These are phyloP conservation scores for Erysiphe pulchra DNA, from an alignment of 2,329 filamentous ascomycete species.

Conservation along the genomic window DNA sequence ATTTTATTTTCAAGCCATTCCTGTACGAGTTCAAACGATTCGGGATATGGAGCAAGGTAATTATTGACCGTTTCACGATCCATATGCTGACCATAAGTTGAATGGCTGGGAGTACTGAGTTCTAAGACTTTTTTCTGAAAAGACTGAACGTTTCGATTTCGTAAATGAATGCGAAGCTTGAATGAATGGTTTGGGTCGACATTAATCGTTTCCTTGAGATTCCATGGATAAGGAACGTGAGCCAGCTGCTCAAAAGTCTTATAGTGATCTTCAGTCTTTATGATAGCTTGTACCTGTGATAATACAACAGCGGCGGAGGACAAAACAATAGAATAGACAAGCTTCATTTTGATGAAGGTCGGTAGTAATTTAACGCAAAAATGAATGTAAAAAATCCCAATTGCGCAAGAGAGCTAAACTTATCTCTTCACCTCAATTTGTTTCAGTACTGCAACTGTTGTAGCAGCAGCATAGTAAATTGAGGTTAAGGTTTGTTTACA, in stretches of 20 bases:
- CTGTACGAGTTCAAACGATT: slow-evolving; percentile 15
- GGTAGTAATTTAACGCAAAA: no score
- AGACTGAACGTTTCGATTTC: slow-evolving; percentile 7
- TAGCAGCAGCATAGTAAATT: no score
- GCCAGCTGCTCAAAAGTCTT: slow-evolving; percentile 3
- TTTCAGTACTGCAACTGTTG: no score
- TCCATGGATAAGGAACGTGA: slow-evolving; percentile 2
- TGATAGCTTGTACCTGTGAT: no score
- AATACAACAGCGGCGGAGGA: no score
- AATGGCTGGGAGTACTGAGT: slow-evolving; percentile 20
- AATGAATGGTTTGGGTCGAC: slow-evolving; percentile 2
- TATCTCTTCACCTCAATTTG: no score
- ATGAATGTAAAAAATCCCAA: no score
- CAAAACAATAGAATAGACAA: no score
- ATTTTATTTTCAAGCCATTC: slow-evolving; percentile 20
- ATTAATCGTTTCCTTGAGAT: background rate
- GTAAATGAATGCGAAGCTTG: slow-evolving; percentile 9
- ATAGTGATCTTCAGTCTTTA: background rate
- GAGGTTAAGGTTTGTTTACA: no score
- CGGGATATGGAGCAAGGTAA: slow-evolving; percentile 17
- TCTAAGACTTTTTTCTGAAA: slow-evolving; percentile 13
- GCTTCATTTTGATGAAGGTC: no score
- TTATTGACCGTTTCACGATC: slow-evolving; percentile 18
- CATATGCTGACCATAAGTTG: slow-evolving; percentile 23
- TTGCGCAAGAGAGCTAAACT: no score